These are phyloP conservation scores for Citrus mangshanensis DNA, from an alignment of 345 rosid genomes.

Conservation along the genomic window DNA sequence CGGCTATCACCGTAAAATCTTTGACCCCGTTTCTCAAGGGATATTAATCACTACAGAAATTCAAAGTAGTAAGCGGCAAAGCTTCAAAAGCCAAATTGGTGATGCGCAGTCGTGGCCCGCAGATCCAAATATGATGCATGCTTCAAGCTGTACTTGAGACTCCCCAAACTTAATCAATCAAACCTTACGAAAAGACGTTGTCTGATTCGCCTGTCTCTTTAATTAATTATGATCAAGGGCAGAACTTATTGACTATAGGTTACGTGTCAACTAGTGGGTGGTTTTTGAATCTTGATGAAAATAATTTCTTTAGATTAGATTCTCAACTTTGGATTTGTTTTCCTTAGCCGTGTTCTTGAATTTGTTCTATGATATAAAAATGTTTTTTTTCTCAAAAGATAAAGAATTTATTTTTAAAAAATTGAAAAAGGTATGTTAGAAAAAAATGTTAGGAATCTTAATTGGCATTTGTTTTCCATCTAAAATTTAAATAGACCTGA, in stretches of 20 bases:
- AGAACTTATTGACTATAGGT: not conserved
- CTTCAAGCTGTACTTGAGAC: not conserved
- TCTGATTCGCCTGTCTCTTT: constrained; percentile 4
- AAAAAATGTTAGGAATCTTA: too few species aligned
- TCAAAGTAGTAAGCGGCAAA: not conserved
- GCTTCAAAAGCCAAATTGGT: not conserved
- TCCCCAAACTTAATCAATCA: not conserved
- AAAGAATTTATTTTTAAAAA: too few species aligned
- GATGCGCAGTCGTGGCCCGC: not conserved
- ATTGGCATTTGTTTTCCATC: too few species aligned
- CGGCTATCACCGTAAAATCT: not conserved
- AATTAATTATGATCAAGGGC: not conserved
- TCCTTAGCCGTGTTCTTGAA: too few species aligned
- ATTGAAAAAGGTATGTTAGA: too few species aligned
- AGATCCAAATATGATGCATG: not conserved
- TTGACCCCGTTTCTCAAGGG: constrained; percentile 11
- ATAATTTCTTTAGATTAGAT: not conserved
- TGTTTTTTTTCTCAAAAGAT: too few species aligned
- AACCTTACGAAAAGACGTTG: not conserved
- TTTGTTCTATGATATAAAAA: too few species aligned
- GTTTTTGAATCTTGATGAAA: not conserved
- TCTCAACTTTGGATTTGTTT: too few species aligned
- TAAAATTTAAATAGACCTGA: too few species aligned
- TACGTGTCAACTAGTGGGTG: not conserved
- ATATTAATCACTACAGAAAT: not conserved